Percentiles rank a stretch among this genome's conserved stretches.
These are phyloP conservation scores for Babesia bovis DNA, from an alignment of 169 alveolate species.

Conservation along the genomic window DNA sequence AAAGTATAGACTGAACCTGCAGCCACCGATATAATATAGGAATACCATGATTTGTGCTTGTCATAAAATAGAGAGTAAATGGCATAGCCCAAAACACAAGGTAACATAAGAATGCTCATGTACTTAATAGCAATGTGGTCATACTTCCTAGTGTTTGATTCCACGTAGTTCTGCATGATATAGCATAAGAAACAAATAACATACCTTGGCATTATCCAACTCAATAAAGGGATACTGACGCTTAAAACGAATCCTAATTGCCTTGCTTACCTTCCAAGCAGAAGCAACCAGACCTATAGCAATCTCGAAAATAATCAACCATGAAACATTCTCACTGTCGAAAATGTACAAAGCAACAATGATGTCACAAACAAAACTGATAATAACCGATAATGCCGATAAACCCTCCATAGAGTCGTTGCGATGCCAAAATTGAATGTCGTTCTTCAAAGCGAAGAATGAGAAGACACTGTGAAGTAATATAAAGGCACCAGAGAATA, in stretches of 20 bases:
- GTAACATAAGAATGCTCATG: slow-evolving; percentile 85
- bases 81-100: slow-evolving; percentile 88
- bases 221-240: slow-evolving; percentile 83
- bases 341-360: slow-evolving; percentile 90
- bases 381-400: slow-evolving; percentile 88
- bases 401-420: slow-evolving; percentile 94
- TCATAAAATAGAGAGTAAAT: slow-evolving; percentile 87
- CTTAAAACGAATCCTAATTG: slow-evolving; percentile 80
- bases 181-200: slow-evolving; percentile 11
- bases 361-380: slow-evolving; percentile 85
- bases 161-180: slow-evolving; percentile 70
- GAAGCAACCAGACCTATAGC: slow-evolving; percentile 87
- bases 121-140: slow-evolving; percentile 89
- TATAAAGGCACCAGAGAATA: slow-evolving; percentile 81
- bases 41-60: slow-evolving; percentile 93
- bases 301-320: slow-evolving; percentile 87
- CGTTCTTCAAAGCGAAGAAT: slow-evolving; percentile 89
- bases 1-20: slow-evolving; percentile 92
- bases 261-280: slow-evolving; percentile 94
- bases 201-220: slow-evolving; percentile 71
- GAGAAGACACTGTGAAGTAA: slow-evolving; percentile 87
- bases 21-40: slow-evolving; percentile 88
- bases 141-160: slow-evolving; percentile 88
- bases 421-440: slow-evolving; percentile 92
- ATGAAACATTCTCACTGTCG: slow-evolving; percentile 91